Evolutionary conservation across 345 rosid species (phyloP).

Genomic region (Hevea brasiliensis): DNA sequence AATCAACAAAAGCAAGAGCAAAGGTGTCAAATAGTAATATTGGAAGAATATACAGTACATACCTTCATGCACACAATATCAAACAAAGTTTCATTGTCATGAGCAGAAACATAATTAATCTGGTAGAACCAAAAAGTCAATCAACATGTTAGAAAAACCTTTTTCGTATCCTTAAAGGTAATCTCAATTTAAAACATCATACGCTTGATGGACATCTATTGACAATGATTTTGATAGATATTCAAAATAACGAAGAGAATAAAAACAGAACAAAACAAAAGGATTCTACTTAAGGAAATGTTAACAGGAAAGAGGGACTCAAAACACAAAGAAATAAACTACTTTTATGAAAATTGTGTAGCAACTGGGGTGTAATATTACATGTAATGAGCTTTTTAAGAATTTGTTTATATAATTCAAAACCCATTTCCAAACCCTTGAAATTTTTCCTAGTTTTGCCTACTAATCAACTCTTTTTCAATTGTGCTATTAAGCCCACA

Average conservation of each 20-base stretch:
- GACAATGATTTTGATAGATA: not conserved
- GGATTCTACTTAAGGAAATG: not conserved
- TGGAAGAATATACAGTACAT: conserved; percentile 18
- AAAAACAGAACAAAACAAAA: not conserved
- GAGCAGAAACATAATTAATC: conserved; percentile 95
- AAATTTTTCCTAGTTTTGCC: too few relatives aligned
- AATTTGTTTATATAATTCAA: not conserved
- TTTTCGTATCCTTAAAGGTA: conserved; percentile 3
- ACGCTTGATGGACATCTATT: not conserved
- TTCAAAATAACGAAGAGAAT: not conserved
- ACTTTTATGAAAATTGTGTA: not conserved
- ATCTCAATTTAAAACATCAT: not conserved
- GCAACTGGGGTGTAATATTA: not conserved
- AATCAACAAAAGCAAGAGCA: not conserved
- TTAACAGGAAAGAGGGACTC: not conserved
- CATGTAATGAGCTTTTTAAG: not conserved
- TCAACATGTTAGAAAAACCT: conserved; percentile 1
- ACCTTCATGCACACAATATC: conserved; percentile 89
- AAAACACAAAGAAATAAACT: too few relatives aligned
- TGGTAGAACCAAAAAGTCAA: conserved; percentile 32
- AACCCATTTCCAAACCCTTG: too few relatives aligned
- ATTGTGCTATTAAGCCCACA: too few relatives aligned
- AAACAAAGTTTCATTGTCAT: conserved; percentile 95
- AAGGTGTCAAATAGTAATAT: not conserved
- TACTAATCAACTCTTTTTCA: too few relatives aligned